phyloP scores from a whole-genome alignment of 2,329 filamentous ascomycete species.

The Plectosphaerella sp. region DNA sequence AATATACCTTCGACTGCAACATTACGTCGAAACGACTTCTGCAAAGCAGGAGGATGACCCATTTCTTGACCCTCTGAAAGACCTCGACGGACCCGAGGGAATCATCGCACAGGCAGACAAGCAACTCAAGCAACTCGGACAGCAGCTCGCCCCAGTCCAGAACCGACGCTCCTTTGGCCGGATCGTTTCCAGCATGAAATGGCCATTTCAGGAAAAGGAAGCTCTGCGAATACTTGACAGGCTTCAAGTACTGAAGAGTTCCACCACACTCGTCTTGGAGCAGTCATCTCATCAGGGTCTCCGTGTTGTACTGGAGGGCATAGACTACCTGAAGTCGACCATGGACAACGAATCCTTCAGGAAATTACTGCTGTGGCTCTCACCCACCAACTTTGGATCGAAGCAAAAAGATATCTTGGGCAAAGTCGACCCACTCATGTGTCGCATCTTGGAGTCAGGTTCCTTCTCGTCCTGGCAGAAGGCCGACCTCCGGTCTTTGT shows the following conservation, averaged over 20 bases:
- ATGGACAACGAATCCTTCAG: conserved; percentile 1
- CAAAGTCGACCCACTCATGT: not conserved
- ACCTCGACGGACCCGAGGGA: not conserved
- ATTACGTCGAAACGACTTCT: not conserved
- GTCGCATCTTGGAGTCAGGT: not conserved
- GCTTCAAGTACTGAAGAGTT: conserved; percentile 1
- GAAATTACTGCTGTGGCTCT: not conserved
- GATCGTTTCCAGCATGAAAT: not conserved
- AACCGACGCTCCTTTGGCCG: not conserved
- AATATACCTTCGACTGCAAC: not conserved
- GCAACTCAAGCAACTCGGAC: not conserved
- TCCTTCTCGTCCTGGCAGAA: not conserved
- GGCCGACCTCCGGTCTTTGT: not conserved
- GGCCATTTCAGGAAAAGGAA: conserved; percentile 2
- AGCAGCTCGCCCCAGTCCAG: not conserved
- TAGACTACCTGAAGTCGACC: not conserved
- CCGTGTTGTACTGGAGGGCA: not conserved
- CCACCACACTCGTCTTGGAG: not conserved
- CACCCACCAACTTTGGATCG: conserved; percentile 1
- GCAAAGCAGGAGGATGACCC: not conserved
- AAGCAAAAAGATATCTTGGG: conserved; percentile 1
- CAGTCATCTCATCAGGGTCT: not conserved
- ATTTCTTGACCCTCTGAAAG: not conserved
- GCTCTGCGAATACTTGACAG: conserved; percentile 1
- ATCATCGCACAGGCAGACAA: not conserved